Base-by-base conservation (phyloP, 2,329 filamentous ascomycete species). In the Ciborinia camelliae region DNA sequence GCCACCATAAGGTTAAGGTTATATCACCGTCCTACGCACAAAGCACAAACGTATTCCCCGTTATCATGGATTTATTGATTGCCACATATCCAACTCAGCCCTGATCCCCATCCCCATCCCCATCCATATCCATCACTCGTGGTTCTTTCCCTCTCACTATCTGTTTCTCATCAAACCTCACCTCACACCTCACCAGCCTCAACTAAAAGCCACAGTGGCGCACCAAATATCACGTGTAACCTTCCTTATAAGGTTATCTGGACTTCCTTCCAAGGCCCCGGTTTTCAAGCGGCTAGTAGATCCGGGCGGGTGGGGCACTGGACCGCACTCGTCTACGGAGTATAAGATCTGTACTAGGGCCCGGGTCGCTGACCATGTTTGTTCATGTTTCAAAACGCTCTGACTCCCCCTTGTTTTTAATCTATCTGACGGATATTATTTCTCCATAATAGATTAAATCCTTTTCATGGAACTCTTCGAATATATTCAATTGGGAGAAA, bases 401-500 rank as follows among this genome's bases (percentile, higher is more conserved):
- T 30, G 20, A 23, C 6, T 9, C 6, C 47, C 47, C 55, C 55
- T 47, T 7, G 55, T 23, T 47, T 9, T 57, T 54, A 55, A 63
- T 55, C 35, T 63, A 60, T 64, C 23, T 61, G 62, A 58, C 39
- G 54, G 62, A 53, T 41, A 30, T 35, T 41, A 23, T 48, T 52
- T 64, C 53, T 57, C 54, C 52, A 50, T 47, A 32, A 18, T 60
- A 60, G 57, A 60, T 60, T 60, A 60, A 35, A 15, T 32, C n/a
- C 15, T 18, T n/a, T n/a, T 18, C n/a, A 39, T n/a, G 15, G n/a
- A 39, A 39, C 18, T 26, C 6, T 14, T 26, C 2, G 18, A 39
- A 18, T 12, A 32, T 30, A 26, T 39, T 48, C 15, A n/a, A 39
- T 54, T 39, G 37, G 32, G 52, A 54, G n/a, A 20, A 39, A 28